Base-by-base conservation (phyloP, 2,329 filamentous ascomycete genomes). In the Trichoderma sp. region DNA sequence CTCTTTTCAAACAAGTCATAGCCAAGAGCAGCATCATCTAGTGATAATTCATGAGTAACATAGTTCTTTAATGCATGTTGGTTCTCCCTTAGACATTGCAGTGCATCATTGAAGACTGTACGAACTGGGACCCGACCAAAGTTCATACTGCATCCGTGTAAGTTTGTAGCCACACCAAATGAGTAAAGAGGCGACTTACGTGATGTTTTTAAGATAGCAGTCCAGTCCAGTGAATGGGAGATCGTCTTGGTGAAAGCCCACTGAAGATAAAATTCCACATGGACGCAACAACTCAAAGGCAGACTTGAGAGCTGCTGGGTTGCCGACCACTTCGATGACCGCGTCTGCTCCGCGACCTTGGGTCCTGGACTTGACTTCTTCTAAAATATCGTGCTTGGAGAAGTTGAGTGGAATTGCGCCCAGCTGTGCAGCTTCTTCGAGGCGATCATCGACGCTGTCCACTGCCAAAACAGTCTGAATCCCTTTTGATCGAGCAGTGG, bases 51-150 rank as follows among this genome's bases (percentile, higher is more conserved):
- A 43, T 67, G 64, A 9, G 64, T 67, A 23, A 67, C 64, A 20
- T 57, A 67, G 30, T 67, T 58, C 20, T 20, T 58, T 30, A 67
- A n/a, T 20, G 30, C 34, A 15, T 17, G 20, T 5, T 67, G 47
- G 12, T 58, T 55, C n/a, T 55, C 30, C 4, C 36, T 67, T 3
- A 67, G n/a, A 30, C 47, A 58, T 30, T 55, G 32, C 3, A 67
- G 34, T 20, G 64, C 64, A 23, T 67, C 64, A 2, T n/a, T n/a
- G 13, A 67, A 67, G 15, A 67, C 64, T 9, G 64, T 58, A 6
- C 64, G 50, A 7, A 67, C 64, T 13, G 64, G 64, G 15, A 58
- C 64, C 3, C 64, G 64, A 26, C 64, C 64, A 23, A 67, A 67
- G 64, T 58, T 67, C 64, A 67, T 67, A 8, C 64, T 67, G 6